phyloP scores from a whole-genome alignment of 148 eudicot species.

The Tetragonia tetragonoides region DNA sequence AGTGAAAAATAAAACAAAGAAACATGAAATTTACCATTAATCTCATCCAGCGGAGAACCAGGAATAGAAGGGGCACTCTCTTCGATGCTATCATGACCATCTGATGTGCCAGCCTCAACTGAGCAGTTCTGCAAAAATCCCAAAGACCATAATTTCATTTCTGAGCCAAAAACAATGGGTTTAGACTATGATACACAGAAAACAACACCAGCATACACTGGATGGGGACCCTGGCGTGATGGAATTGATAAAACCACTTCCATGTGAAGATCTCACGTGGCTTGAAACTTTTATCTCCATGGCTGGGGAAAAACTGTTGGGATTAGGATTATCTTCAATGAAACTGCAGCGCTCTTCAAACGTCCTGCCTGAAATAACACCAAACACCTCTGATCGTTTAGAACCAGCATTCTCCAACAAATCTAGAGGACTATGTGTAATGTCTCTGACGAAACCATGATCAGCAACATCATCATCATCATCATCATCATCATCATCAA shows the following conservation, averaged over 20 bases:
- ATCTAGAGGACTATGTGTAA: conserved; percentile 24
- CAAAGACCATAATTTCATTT: conserved; percentile 3
- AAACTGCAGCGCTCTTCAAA: conserved; percentile 19
- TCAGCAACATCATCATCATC: neutral
- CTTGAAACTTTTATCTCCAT: conserved; percentile 24
- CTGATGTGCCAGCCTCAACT: conserved; percentile 34
- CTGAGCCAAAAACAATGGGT: neutral
- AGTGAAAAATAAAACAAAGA: conserved; percentile 3
- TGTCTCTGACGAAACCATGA: conserved; percentile 23
- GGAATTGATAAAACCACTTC: conserved; percentile 24
- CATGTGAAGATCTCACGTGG: conserved; percentile 31
- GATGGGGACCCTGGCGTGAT: conserved; percentile 38
- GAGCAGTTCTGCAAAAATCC: conserved; percentile 47
- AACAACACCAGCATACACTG: conserved; percentile 41
- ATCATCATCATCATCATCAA: conserved; percentile 18
- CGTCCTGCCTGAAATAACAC: conserved; percentile 19
- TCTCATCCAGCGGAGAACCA: conserved; percentile 33
- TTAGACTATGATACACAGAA: conserved; percentile 9
- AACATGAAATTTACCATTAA: conserved; percentile 33
- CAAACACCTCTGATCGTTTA: conserved; percentile 19
- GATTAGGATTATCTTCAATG: conserved; percentile 16
- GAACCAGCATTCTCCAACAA: conserved; percentile 26
- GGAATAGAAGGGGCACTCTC: conserved; percentile 44
- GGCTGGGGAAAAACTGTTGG: conserved; percentile 19
- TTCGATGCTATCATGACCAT: conserved; percentile 39